phyloP scores from a whole-genome alignment of 345 rosid genomes.

The Hypericum perforatum region DNA sequence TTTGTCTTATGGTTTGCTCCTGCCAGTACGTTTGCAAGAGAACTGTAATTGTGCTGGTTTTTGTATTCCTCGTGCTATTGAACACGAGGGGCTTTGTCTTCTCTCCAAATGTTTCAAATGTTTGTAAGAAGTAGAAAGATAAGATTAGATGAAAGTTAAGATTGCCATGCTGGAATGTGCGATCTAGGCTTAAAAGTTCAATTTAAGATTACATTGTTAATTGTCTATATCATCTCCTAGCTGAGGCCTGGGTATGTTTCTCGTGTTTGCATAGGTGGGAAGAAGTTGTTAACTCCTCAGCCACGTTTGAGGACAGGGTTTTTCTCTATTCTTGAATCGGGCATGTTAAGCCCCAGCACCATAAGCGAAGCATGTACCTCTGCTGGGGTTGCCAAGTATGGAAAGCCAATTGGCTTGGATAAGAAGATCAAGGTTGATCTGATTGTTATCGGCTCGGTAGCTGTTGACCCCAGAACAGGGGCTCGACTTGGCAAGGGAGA shows the following conservation, averaged over 20 bases:
- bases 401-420: conserved; percentile 71
- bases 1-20: conserved; percentile 13
- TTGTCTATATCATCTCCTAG: too few species aligned
- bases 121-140: too few species aligned
- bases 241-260: background rate
- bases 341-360: conserved; percentile 34
- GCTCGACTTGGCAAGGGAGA: conserved; percentile 96
- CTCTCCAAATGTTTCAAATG: too few species aligned
- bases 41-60: background rate
- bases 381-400: conserved; percentile 80
- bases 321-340: conserved; percentile 60
- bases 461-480: conserved; percentile 72
- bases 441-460: conserved; percentile 78
- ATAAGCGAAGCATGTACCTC: conserved; percentile 68
- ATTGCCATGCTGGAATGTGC: too few species aligned
- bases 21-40: background rate
- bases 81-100: background rate
- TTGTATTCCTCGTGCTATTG: background rate
- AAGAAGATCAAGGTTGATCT: conserved; percentile 71
- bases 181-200: too few species aligned
- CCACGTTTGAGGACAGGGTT: conserved; percentile 87
- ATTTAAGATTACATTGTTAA: too few species aligned
- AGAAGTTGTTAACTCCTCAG: conserved; percentile 78
- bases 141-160: too few species aligned
- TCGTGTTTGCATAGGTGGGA: conserved; percentile 35